Evolutionary conservation across 208 protist genomes (phyloP).

Genomic region (Wallacemonas sp.): DNA sequence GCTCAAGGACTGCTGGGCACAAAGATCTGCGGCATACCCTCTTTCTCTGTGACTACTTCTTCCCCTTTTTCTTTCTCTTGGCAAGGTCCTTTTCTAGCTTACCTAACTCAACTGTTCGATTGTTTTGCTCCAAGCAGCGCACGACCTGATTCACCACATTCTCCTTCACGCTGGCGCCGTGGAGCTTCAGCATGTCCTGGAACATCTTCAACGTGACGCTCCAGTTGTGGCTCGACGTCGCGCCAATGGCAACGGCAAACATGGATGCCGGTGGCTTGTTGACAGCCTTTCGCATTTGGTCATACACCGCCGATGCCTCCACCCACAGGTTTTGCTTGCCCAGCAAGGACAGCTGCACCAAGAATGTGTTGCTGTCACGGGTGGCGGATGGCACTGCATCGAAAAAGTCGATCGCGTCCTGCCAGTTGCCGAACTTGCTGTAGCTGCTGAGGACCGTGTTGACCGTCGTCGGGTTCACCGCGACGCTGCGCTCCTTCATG

Average conservation of each 20-base stretch:
- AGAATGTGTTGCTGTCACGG: slow-evolving; percentile 78
- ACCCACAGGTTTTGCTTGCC: slow-evolving; percentile 70
- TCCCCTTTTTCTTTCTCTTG: slow-evolving; percentile 75
- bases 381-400: slow-evolving; percentile 26
- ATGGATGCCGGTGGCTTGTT: slow-evolving; percentile 59
- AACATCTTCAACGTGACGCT: slow-evolving; percentile 64
- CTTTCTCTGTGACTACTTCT: slow-evolving; percentile 19
- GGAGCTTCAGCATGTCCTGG: slow-evolving; percentile 65
- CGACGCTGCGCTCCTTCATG: slow-evolving; percentile 56
- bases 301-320: slow-evolving; percentile 53
- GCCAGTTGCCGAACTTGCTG: slow-evolving; percentile 46
- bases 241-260: slow-evolving; percentile 69
- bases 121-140: slow-evolving; percentile 70
- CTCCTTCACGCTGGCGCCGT: slow-evolving; percentile 75
- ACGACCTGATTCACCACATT: slow-evolving; percentile 76
- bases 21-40: no score
- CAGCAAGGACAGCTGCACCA: slow-evolving; percentile 74
- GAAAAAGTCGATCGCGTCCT: slow-evolving; percentile 74
- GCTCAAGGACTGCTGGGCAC: no score
- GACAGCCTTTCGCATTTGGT: slow-evolving; percentile 40
- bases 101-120: slow-evolving; percentile 55
- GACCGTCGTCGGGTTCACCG: slow-evolving; percentile 69
- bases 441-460: slow-evolving; percentile 83
- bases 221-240: slow-evolving; percentile 68
- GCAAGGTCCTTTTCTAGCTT: slow-evolving; percentile 70